phyloP scores from a whole-genome alignment of 2,329 filamentous ascomycete species.

The Plenodomus tracheiphilus region DNA sequence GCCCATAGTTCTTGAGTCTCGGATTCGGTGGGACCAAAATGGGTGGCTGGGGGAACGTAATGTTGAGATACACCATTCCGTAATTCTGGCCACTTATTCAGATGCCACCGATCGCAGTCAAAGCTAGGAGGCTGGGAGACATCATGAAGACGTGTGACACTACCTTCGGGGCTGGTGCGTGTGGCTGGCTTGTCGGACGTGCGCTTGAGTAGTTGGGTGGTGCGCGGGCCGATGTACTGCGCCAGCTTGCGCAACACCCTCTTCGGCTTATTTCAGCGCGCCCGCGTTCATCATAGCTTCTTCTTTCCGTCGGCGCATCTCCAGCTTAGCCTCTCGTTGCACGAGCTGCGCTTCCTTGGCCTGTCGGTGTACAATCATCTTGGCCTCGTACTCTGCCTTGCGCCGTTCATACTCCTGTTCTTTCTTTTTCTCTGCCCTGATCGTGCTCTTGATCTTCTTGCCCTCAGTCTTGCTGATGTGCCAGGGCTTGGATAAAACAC shows the following conservation, averaged over 20 bases:
- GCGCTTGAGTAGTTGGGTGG: background rate
- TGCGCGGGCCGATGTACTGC: background rate
- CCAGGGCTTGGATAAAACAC: conserved; percentile 60
- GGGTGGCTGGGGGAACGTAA: too few relatives aligned
- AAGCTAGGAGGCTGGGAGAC: too few relatives aligned
- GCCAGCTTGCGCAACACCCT: too few relatives aligned
- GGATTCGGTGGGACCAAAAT: too few relatives aligned
- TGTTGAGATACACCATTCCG: too few relatives aligned
- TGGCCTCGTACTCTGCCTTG: conserved; percentile 40
- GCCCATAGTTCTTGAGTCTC: too few relatives aligned
- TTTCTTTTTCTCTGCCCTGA: conserved; percentile 47
- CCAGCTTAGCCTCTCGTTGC: conserved; percentile 44
- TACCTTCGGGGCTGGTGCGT: too few relatives aligned
- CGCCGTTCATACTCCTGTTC: conserved; percentile 37
- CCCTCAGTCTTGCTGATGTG: conserved; percentile 50
- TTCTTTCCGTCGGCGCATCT: conserved; percentile 50
- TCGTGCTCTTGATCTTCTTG: conserved; percentile 44
- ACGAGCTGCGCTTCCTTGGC: conserved; percentile 35
- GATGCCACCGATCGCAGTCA: too few relatives aligned
- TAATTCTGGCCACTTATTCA: too few relatives aligned
- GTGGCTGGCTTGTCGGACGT: too few relatives aligned
- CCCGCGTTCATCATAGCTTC: conserved; percentile 48
- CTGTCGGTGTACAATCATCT: conserved; percentile 38
- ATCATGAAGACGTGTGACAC: background rate
- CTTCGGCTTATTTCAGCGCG: conserved; percentile 36